These are phyloP conservation scores for Monosporascus sp. DNA, from an alignment of 2,329 filamentous ascomycete species.

Conservation along the genomic window DNA sequence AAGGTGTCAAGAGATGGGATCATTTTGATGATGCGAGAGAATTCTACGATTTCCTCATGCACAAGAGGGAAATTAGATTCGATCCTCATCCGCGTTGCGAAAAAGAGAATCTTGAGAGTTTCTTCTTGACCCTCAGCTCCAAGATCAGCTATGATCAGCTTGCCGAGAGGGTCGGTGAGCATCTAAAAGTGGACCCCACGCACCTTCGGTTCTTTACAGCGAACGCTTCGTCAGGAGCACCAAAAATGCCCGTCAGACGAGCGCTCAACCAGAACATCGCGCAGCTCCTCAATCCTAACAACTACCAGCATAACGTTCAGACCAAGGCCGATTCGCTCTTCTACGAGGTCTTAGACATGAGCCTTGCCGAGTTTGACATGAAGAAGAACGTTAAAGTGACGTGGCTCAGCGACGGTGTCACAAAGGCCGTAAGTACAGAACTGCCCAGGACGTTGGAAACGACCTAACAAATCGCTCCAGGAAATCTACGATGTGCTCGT, in stretches of 20 bases:
- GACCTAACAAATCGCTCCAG: slow-evolving; percentile 34
- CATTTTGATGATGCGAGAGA: slow-evolving; percentile 66
- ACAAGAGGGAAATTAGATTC: slow-evolving; percentile 76
- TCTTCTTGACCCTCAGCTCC: slow-evolving; percentile 73
- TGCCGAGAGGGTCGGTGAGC: slow-evolving; percentile 73
- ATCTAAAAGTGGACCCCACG: slow-evolving; percentile 71
- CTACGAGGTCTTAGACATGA: slow-evolving; percentile 93
- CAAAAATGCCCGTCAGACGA: slow-evolving; percentile 74
- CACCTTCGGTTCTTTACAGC: slow-evolving; percentile 91
- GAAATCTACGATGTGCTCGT: slow-evolving; percentile 80
- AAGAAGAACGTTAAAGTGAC: slow-evolving; percentile 82
- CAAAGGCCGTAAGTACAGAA: slow-evolving; percentile 69
- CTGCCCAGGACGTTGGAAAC: slow-evolving; percentile 3
- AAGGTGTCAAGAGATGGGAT: slow-evolving; percentile 38
- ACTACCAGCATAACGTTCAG: slow-evolving; percentile 64
- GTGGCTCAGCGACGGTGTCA: slow-evolving; percentile 83
- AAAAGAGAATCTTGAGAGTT: slow-evolving; percentile 55
- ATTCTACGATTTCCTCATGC: slow-evolving; percentile 90
- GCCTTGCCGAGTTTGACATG: slow-evolving; percentile 84
- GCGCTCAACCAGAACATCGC: slow-evolving; percentile 63
- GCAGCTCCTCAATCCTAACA: slow-evolving; percentile 72
- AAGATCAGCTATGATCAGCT: slow-evolving; percentile 89
- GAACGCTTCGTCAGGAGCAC: slow-evolving; percentile 67
- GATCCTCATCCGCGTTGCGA: slow-evolving; percentile 59
- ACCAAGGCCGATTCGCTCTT: slow-evolving; percentile 75